phyloP scores from a whole-genome alignment of 257 asterid species.

The Nicotiana attenuata region DNA sequence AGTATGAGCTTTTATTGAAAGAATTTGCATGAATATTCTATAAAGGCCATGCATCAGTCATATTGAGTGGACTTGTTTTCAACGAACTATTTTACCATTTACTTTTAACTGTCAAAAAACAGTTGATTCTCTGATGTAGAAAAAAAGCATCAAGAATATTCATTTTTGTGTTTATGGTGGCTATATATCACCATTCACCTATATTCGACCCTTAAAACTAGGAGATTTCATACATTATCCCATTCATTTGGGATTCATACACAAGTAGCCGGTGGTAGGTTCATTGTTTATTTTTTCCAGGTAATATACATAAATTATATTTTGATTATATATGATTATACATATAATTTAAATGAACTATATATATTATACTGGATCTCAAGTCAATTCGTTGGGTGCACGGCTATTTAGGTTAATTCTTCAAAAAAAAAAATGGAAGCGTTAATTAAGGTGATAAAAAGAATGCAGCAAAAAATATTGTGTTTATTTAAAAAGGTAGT shows the following conservation, averaged over 20 bases:
- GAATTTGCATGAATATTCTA: background rate
- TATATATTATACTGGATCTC: too few relatives aligned
- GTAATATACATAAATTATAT: too few relatives aligned
- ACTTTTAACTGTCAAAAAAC: conserved; percentile 26
- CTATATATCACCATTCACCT: background rate
- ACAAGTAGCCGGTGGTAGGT: too few relatives aligned
- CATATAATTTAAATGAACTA: too few relatives aligned
- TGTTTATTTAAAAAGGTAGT: too few relatives aligned
- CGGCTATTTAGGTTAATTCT: too few relatives aligned
- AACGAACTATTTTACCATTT: conserved; percentile 30
- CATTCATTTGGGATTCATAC: background rate
- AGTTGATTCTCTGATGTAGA: conserved; percentile 8
- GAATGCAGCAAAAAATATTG: too few relatives aligned
- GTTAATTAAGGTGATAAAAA: too few relatives aligned
- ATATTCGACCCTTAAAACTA: background rate
- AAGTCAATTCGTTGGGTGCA: too few relatives aligned
- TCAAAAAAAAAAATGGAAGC: too few relatives aligned
- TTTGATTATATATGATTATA: too few relatives aligned
- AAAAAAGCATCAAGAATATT: background rate
- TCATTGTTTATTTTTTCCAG: too few relatives aligned
- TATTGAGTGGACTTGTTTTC: conserved; percentile 29
- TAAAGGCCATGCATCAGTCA: background rate
- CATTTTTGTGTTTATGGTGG: background rate
- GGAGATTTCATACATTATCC: background rate
- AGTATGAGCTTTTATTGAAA: background rate